These are phyloP conservation scores for Saccharomyces pastorianus DNA, from an alignment of 1,139 yeast species.

Conservation along the genomic window DNA sequence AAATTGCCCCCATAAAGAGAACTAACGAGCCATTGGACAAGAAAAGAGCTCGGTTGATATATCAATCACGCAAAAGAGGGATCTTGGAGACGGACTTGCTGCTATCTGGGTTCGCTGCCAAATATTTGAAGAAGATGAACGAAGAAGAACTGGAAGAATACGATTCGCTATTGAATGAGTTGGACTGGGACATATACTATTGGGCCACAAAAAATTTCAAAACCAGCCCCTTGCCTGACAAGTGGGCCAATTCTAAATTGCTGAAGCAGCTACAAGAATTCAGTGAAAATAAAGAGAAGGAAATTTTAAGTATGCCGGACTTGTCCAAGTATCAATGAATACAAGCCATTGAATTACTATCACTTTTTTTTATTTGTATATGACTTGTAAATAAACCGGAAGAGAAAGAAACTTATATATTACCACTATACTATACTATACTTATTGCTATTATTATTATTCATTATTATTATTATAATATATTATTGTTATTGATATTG, in stretches of 20 bases:
- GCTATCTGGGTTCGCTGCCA: slow-evolving; percentile 77
- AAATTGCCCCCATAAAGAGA: slow-evolving; percentile 69
- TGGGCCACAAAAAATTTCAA: slow-evolving; percentile 88
- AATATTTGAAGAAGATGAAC: slow-evolving; percentile 52
- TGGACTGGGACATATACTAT: slow-evolving; percentile 97
- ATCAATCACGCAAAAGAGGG: slow-evolving; percentile 93
- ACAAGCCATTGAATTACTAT: background rate
- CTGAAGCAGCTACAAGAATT: slow-evolving; percentile 61
- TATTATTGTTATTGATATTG: background rate
- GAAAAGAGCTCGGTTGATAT: slow-evolving; percentile 77
- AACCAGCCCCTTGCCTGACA: slow-evolving; percentile 77
- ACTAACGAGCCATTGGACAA: slow-evolving; percentile 64
- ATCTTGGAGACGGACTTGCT: slow-evolving; percentile 86
- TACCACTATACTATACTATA: background rate
- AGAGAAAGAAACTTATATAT: background rate
- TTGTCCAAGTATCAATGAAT: slow-evolving; percentile 30
- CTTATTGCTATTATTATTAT: background rate
- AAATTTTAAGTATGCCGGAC: slow-evolving; percentile 80
- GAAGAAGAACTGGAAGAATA: slow-evolving; percentile 72
- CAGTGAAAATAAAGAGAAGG: slow-evolving; percentile 64
- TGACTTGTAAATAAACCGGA: background rate
- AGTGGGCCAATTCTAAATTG: slow-evolving; percentile 64
- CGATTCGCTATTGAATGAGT: slow-evolving; percentile 76
- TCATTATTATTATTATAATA: background rate
- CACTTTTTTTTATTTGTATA: background rate